A percentile compares a stretch with the other conserved stretches of the same genome.
phyloP scores from a whole-genome alignment of 805 yeast species.

The Lipomyces spencermartinsiae region DNA sequence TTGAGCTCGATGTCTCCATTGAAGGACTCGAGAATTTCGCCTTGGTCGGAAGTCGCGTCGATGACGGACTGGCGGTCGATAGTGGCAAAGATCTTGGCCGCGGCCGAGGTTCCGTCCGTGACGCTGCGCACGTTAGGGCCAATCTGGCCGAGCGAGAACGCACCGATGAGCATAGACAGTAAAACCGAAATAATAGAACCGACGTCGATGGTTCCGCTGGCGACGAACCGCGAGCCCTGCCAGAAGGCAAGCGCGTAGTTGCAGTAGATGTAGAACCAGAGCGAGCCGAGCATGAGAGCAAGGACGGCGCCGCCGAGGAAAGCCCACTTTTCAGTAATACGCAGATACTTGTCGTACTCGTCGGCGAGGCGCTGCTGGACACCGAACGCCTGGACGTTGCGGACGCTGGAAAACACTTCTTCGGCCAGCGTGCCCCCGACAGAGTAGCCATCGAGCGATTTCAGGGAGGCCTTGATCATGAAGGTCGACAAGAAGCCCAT shows the following conservation, averaged over 20 bases:
- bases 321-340: conserved; percentile 38
- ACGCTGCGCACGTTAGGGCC: conserved; percentile 50
- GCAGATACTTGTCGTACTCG: conserved; percentile 45
- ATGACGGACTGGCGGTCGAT: conserved; percentile 50
- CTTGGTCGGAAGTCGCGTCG: conserved; percentile 43
- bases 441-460: conserved; percentile 28
- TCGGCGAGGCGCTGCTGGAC: conserved; percentile 48
- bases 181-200: conserved; percentile 48
- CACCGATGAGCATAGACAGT: conserved; percentile 42
- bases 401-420: conserved; percentile 49
- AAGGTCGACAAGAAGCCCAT: conserved; percentile 45
- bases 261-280: conserved; percentile 68
- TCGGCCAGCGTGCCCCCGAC: conserved; percentile 49
- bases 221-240: conserved; percentile 52
- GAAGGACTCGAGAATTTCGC: conserved; percentile 40
- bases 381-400: conserved; percentile 53
- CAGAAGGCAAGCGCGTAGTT: conserved; percentile 58
- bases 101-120: conserved; percentile 49
- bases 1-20: conserved; percentile 77
- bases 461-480: conserved; percentile 36
- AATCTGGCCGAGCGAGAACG: conserved; percentile 49
- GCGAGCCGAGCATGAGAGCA: conserved; percentile 48
- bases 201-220: conserved; percentile 43
- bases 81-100: conserved; percentile 49
- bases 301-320: conserved; percentile 39